Evolutionary conservation across 129 eudicot genomes (phyloP), one percentile per base, ranked within the genome.

Genomic region (Erigeron canadensis): DNA sequence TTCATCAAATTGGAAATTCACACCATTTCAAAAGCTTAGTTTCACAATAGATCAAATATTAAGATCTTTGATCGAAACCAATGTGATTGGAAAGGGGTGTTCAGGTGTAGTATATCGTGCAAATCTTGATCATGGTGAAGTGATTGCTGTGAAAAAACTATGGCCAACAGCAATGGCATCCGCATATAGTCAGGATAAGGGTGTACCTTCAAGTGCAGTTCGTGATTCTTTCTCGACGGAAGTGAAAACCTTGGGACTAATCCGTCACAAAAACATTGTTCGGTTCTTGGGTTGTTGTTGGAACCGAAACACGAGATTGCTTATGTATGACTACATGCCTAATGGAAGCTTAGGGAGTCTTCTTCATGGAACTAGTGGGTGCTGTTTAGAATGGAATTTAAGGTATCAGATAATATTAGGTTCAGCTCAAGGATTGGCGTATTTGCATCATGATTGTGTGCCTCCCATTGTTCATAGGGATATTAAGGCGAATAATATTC

Each of bases 281-380:
- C 83, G 86, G 78, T 95, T 95, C 69, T 67, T 95, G 67, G 99
- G 96, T 11, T 95, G 96, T 74, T 95, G 99, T 51, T 90, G 97
- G 99, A 95, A 90, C 66, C 79, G 75, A 57, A 81, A 82, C 75
- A 95, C 97, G n/a, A 81, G 89, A 72, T 53, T 95, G 77, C 97
- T 95, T 15, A 90, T 95, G 99, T 95, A 95, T 53, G 99, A 95
- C 68, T 95, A 90, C 78, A 90, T 94, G 97, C 91, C 97, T 22
- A 90, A 94, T 46, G 99, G 99, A 59, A 94, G 99, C 74, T 84
- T 94, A 56, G 99, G 99, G 13, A 84, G 97, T 59, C 34, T 94
- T 34, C 89, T 94, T 39, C 99, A 94, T 54, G 99, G 84, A 23
- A 81, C 77, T 10, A 82, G 79, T 58, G 87, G 94, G 4, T 86